Percentiles rank a stretch among this genome's conserved stretches.
These are phyloP conservation scores for Taphrina flavorubra DNA, from an alignment of 1,139 yeast genomes.

Conservation along the genomic window DNA sequence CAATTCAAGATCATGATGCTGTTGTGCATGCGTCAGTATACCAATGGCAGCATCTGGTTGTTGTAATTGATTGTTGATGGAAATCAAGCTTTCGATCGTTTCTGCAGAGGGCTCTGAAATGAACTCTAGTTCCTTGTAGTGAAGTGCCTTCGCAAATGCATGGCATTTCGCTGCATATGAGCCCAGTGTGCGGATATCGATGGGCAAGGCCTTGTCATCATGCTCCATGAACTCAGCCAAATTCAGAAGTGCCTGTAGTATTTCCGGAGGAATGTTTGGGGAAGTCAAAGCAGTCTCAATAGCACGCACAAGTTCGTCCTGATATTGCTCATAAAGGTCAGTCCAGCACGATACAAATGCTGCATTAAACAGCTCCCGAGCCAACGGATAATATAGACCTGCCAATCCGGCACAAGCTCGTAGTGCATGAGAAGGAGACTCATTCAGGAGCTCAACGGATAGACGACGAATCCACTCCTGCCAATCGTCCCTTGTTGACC, in stretches of 20 bases:
- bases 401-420: conserved; percentile 94
- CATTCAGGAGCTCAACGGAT: conserved; percentile 83
- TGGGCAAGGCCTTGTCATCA: conserved; percentile 91
- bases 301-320: conserved; percentile 85
- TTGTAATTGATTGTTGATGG: conserved; percentile 90
- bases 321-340: conserved; percentile 87
- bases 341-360: conserved; percentile 97
- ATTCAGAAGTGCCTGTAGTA: conserved; percentile 84
- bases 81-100: conserved; percentile 87
- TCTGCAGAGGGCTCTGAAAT: conserved; percentile 92
- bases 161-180: conserved; percentile 94
- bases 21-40: conserved; percentile 91
- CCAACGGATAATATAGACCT: conserved; percentile 83
- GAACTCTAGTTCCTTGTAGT: conserved; percentile 92
- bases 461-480: conserved; percentile 93
- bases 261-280: conserved; percentile 94
- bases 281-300: conserved; percentile 86
- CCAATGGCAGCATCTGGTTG: conserved; percentile 99
- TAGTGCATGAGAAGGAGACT: conserved; percentile 92
- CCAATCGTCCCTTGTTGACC: conserved; percentile 95
- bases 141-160: conserved; percentile 96
- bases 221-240: conserved; percentile 97
- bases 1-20: conserved; percentile 86
- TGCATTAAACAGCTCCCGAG: conserved; percentile 89
- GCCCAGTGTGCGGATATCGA: conserved; percentile 85